A percentile compares a stretch with the other conserved stretches of the same genome.
phyloP scores from a whole-genome alignment of 768 basidiomycete genomes.

The Russula lepida region DNA sequence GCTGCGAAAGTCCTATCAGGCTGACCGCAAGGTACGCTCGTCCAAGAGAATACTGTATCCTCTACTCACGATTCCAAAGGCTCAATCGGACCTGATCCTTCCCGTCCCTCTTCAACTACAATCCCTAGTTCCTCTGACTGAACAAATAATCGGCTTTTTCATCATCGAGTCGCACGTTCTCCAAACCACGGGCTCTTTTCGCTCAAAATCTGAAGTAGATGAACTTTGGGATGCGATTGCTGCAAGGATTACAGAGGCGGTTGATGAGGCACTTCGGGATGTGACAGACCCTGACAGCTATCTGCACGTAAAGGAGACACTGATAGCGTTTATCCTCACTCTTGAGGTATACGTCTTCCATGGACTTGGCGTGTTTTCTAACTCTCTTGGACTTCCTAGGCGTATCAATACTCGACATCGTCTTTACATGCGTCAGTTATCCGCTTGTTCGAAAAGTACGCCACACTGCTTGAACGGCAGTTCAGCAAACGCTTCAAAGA shows the following conservation, averaged over 20 bases:
- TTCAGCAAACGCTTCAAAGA: slow-evolving; percentile 76
- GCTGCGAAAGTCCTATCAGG: slow-evolving; percentile 86
- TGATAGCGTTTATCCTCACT: slow-evolving; percentile 84
- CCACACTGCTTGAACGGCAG: slow-evolving; percentile 67
- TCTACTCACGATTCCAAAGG: slow-evolving; percentile 38
- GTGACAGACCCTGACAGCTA: slow-evolving; percentile 80
- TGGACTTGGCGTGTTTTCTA: background rate
- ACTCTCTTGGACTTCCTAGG: slow-evolving; percentile 30
- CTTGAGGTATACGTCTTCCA: slow-evolving; percentile 55
- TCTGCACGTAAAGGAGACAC: slow-evolving; percentile 71
- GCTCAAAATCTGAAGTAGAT: slow-evolving; percentile 86
- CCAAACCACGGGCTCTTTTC: slow-evolving; percentile 78
- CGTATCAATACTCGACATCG: slow-evolving; percentile 79
- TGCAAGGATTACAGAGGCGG: slow-evolving; percentile 57
- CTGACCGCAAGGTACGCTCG: slow-evolving; percentile 75
- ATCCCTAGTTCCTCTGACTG: slow-evolving; percentile 67
- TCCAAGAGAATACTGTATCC: background rate
- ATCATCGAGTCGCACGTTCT: slow-evolving; percentile 92
- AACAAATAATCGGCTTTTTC: slow-evolving; percentile 96
- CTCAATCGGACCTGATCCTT: slow-evolving; percentile 94
- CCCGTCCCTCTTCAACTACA: slow-evolving; percentile 59
- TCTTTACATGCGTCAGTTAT: slow-evolving; percentile 77
- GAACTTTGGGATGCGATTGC: slow-evolving; percentile 91
- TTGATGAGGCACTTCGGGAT: slow-evolving; percentile 60
- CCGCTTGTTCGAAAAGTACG: slow-evolving; percentile 87